Base-by-base conservation (phyloP, 805 yeast genomes). In the Candida gorgasii region DNA sequence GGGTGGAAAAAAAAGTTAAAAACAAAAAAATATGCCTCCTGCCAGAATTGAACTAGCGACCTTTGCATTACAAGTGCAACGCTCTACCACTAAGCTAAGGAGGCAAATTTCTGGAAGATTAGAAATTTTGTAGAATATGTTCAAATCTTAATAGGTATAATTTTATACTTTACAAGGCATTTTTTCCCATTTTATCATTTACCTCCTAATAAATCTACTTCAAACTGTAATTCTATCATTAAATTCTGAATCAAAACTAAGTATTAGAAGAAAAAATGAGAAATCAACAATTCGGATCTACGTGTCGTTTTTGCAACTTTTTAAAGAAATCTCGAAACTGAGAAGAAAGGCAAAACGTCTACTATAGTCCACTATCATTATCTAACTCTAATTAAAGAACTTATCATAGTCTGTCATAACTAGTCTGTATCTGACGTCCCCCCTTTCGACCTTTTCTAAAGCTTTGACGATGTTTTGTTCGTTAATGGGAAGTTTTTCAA, bases 61-160 rank as follows among this genome's bases (percentile, higher is more conserved):
- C 92, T 84, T 84, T 84, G 93, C 95, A 86, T 86, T 88, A 88
- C 96, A 88, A 88, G 96, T 88, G 96, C 96, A 85, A 86, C 95
- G 95, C 95, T 87, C 93, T 88, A 87, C 96, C 96, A 86, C 96
- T 88, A 86, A 87, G 96, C 96, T 87, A 88, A 87, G 79, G 82
- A 78, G 96, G 96, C 96, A 6, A 31, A 31, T 6, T 24, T 31
- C n/a, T 17, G 18, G 14, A 14, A 29, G 33, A 5, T 5, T 8
- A 11, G n/a, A 13, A 8, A 29, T 9, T 7, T 28, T 12, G 12
- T 28, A 6, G 31, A 8, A n/a, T 12, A 28, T n/a, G 12, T 28
- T 28, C 16, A 28, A 23, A 11, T 29, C 8, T 8, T 29, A 8
- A 29, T 8, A 13, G 9, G 14, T 11, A 29, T 8, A 9, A n/a